These are phyloP conservation scores for Agaricus bisporus DNA, from an alignment of 768 basidiomycete species.

Conservation along the genomic window DNA sequence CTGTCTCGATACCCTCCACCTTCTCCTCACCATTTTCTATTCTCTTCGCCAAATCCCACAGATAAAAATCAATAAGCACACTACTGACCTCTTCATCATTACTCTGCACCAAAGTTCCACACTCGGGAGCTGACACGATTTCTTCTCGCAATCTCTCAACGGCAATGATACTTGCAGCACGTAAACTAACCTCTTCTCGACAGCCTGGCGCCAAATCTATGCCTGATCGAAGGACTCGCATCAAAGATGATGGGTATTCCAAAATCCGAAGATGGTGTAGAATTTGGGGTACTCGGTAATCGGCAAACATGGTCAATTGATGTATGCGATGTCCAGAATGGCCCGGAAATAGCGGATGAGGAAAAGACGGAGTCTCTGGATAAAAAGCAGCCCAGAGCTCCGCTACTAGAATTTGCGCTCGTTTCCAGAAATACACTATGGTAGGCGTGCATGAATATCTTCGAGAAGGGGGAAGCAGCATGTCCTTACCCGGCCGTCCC, in stretches of 20 bases:
- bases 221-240: slow-evolving; percentile 40
- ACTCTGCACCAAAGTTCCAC: slow-evolving; percentile 11
- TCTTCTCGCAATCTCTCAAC: slow-evolving; percentile 69
- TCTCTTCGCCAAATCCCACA: slow-evolving; percentile 84
- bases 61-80: slow-evolving; percentile 85
- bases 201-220: slow-evolving; percentile 47
- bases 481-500: slow-evolving; percentile 48
- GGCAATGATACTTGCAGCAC: slow-evolving; percentile 74
- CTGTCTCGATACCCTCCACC: slow-evolving; percentile 53
- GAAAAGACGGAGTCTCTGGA: slow-evolving; percentile 35
- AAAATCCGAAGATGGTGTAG: slow-evolving; percentile 78
- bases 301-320: slow-evolving; percentile 88
- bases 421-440: slow-evolving; percentile 81
- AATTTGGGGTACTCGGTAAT: slow-evolving; percentile 89
- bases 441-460: not conserved
- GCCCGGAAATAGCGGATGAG: slow-evolving; percentile 73
- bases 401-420: slow-evolving; percentile 86
- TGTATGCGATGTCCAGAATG: slow-evolving; percentile 51
- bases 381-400: slow-evolving; percentile 93
- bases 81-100: slow-evolving; percentile 45
- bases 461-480: not conserved
- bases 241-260: slow-evolving; percentile 58
- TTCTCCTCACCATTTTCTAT: slow-evolving; percentile 57
- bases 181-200: slow-evolving; percentile 69
- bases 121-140: slow-evolving; percentile 33